Conservation (phyloP, 441 rosid genomes). For the Sinapis alba region DNA sequence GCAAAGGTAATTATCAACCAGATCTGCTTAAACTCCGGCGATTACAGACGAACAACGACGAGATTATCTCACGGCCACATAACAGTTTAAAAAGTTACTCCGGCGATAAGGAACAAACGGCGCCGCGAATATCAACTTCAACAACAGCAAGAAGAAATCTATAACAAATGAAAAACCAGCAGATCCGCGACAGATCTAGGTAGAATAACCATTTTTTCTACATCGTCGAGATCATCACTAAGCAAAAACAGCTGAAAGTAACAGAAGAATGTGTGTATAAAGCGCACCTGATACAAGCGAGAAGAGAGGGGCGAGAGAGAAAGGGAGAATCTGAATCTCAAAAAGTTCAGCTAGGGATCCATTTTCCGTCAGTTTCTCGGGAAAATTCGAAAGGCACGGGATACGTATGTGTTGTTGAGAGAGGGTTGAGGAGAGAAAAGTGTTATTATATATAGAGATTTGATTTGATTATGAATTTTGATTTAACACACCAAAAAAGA, state of each 20-base stretch:
- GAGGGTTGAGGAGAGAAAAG: conserved; percentile 1
- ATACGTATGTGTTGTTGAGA: background rate
- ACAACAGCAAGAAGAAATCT: background rate
- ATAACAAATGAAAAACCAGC: background rate
- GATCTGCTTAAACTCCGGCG: conserved; percentile 20
- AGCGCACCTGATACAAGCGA: conserved; percentile 25
- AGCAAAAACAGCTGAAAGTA: background rate
- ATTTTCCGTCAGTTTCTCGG: conserved; percentile 39
- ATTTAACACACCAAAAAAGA: background rate
- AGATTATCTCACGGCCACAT: background rate
- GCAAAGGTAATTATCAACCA: background rate
- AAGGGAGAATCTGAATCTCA: conserved; percentile 5
- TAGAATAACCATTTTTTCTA: background rate
- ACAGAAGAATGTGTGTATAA: conserved; percentile 3
- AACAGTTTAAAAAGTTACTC: background rate
- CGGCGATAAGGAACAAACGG: conserved; percentile 19
- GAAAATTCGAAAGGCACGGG: conserved; percentile 32
- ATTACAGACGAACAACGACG: background rate
- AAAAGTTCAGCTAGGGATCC: conserved; percentile 30
- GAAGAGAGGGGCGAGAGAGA: background rate
- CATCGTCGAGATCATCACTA: conserved; percentile 24
- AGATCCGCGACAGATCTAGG: conserved; percentile 34
- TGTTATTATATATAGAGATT: background rate
- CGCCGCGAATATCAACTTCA: background rate
- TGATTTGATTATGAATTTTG: conserved; percentile 15